phyloP scores from a whole-genome alignment of 148 eudicot species.

The Rhododendron williamsianum region DNA sequence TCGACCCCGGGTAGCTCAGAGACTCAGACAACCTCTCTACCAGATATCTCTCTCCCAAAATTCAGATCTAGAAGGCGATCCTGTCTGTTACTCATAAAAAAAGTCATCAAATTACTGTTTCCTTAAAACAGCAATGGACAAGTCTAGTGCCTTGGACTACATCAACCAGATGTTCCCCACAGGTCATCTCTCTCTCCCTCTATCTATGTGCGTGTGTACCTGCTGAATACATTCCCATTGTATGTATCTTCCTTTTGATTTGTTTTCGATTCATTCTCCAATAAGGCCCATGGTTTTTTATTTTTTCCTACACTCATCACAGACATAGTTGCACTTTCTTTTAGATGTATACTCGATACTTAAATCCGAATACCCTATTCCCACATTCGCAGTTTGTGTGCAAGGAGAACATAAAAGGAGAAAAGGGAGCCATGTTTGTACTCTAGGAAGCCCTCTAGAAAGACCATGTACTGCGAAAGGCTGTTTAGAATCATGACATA shows the following conservation, averaged over 20 bases:
- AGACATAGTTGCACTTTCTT: background rate
- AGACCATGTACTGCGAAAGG: background rate
- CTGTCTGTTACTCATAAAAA: background rate
- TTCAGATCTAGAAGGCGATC: background rate
- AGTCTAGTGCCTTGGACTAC: conserved; percentile 87
- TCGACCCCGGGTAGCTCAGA: background rate
- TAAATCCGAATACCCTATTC: background rate
- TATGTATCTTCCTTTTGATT: background rate
- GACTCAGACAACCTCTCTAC: background rate
- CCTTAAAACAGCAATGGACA: conserved; percentile 51
- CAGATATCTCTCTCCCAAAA: background rate
- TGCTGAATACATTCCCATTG: background rate
- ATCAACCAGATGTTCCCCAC: conserved; percentile 97
- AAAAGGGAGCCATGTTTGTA: background rate
- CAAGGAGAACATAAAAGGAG: background rate
- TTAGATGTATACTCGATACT: too few species aligned
- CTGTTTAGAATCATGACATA: background rate
- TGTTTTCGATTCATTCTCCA: background rate
- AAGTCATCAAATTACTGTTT: conserved; percentile 1
- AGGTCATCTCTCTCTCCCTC: conserved; percentile 29
- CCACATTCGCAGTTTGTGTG: background rate
- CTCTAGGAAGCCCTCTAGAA: background rate
- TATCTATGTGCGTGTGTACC: too few species aligned
- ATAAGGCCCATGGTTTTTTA: background rate
- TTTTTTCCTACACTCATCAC: background rate